Evolutionary conservation across 129 eudicot genomes (phyloP).

Genomic region (Helianthus tuberosus): DNA sequence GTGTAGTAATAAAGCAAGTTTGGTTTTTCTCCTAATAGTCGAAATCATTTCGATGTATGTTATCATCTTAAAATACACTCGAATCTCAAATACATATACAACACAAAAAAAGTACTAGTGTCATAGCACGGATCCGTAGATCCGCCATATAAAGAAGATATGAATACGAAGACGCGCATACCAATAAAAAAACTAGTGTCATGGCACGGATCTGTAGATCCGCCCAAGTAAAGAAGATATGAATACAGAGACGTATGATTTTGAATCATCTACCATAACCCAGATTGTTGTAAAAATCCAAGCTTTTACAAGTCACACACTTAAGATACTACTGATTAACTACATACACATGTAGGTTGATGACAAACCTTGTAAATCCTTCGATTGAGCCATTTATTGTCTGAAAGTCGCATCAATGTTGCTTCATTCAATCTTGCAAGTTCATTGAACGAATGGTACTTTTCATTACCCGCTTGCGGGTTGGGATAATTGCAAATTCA

Average conservation of each 20-base stretch:
- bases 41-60: not conserved
- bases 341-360: too few species aligned
- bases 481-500: conserved; percentile 35
- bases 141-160: conserved; percentile 20
- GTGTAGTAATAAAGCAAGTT: not conserved
- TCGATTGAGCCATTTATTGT: not conserved
- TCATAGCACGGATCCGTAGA: too few species aligned
- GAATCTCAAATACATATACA: too few species aligned
- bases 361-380: not conserved
- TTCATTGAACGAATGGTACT: conserved; percentile 62
- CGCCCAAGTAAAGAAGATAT: too few species aligned
- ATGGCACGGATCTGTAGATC: too few species aligned
- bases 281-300: conserved; percentile 30
- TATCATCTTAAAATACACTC: too few species aligned
- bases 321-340: conserved; percentile 39
- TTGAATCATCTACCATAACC: too few species aligned
- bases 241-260: too few species aligned
- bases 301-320: conserved; percentile 41
- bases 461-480: conserved; percentile 52
- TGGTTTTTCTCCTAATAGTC: not conserved
- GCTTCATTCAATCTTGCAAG: too few species aligned
- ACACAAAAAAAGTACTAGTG: too few species aligned
- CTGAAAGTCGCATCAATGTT: not conserved
- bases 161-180: conserved; percentile 45
- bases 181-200: not conserved